Evolutionary conservation across 2,329 filamentous ascomycete genomes (phyloP).

Genomic region (Diaporthe velutina): DNA sequence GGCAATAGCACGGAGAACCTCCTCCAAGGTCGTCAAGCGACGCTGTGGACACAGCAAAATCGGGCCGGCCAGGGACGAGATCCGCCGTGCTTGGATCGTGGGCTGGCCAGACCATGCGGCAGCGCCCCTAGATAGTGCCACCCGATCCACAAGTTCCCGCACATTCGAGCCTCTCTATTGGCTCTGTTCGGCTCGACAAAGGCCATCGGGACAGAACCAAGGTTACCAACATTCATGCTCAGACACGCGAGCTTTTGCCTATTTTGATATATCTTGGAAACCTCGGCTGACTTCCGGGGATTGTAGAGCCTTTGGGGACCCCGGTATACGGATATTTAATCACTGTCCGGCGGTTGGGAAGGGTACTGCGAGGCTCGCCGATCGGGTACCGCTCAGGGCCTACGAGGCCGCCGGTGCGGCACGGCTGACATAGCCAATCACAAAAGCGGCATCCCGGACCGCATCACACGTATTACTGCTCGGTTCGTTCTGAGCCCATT

Average conservation of each 20-base stretch:
- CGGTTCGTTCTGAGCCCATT: too few species aligned
- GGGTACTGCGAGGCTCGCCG: too few species aligned
- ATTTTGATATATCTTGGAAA: not conserved
- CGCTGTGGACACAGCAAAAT: not conserved
- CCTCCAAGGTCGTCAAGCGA: too few species aligned
- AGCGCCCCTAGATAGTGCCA: not conserved
- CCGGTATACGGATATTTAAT: too few species aligned
- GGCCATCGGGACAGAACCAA: not conserved
- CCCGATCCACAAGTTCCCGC: not conserved
- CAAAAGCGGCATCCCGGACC: too few species aligned
- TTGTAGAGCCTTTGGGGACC: not conserved
- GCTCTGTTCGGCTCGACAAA: not conserved
- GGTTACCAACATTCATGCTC: not conserved
- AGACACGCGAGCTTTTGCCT: not conserved
- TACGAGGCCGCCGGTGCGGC: too few species aligned
- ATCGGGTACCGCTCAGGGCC: too few species aligned
- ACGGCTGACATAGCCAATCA: too few species aligned
- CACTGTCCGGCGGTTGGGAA: too few species aligned
- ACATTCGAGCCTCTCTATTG: not conserved
- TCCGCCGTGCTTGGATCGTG: not conserved
- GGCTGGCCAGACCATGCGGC: not conserved
- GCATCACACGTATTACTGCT: too few species aligned
- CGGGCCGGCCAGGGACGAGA: conserved; percentile 6
- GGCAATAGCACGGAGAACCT: not conserved
- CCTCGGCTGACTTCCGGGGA: not conserved